These are phyloP conservation scores for Bassia scoparia DNA, from an alignment of 148 eudicot genomes.

Conservation along the genomic window DNA sequence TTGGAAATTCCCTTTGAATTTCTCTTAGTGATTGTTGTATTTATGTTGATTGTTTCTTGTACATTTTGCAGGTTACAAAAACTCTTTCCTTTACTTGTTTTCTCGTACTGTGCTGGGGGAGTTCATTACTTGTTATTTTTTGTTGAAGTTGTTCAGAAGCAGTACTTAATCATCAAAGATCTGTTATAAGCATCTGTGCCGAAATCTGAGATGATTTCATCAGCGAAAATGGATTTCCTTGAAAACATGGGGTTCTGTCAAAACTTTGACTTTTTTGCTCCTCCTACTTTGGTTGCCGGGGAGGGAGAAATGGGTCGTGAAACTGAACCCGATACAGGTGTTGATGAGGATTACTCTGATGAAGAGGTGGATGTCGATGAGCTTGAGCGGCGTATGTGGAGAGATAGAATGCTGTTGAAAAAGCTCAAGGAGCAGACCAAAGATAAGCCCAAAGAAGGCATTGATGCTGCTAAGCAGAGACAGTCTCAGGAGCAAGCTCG, in stretches of 20 bases:
- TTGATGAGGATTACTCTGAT: conserved; percentile 52
- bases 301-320: conserved; percentile 37
- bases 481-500: conserved; percentile 52
- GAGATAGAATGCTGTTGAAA: conserved; percentile 43
- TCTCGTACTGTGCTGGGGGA: background rate
- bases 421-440: conserved; percentile 47
- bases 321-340: conserved; percentile 30
- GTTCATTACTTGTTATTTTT: background rate
- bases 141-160: background rate
- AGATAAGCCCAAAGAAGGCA: conserved; percentile 41
- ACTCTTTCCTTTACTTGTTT: background rate
- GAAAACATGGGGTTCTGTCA: conserved; percentile 40
- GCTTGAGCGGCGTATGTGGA: conserved; percentile 61
- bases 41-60: conserved; percentile 1
- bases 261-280: conserved; percentile 34
- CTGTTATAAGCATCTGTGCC: background rate
- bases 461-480: conserved; percentile 36
- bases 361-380: conserved; percentile 57
- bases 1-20: background rate
- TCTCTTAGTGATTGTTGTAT: background rate
- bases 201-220: background rate
- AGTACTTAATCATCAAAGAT: background rate
- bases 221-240: conserved; percentile 31
- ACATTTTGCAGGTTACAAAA: conserved; percentile 12
- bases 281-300: conserved; percentile 3